These are phyloP conservation scores for Silene latifolia DNA, from an alignment of 148 eudicot genomes.

Conservation along the genomic window DNA sequence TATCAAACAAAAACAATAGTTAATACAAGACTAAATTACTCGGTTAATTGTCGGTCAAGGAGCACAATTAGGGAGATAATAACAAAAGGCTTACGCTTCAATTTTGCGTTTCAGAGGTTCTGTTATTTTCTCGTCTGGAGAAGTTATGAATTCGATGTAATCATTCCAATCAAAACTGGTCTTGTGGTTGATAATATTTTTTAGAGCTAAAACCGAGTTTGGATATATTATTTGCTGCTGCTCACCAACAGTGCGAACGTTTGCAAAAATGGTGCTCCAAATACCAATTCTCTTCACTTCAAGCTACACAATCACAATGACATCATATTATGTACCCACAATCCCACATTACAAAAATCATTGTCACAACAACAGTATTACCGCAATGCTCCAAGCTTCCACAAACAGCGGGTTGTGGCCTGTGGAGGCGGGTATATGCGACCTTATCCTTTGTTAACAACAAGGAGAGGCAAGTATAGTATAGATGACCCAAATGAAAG, in stretches of 20 bases:
- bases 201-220: slow-evolving; percentile 7
- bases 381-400: too few species aligned
- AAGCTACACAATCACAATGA: slow-evolving; percentile 2
- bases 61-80: not conserved
- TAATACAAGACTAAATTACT: not conserved
- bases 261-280: slow-evolving; percentile 13
- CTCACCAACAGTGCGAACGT: not conserved
- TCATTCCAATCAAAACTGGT: slow-evolving; percentile 15
- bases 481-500: too few species aligned
- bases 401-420: too few species aligned
- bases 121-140: not conserved
- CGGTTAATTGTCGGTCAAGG: not conserved
- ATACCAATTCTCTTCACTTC: slow-evolving; percentile 14
- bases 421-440: too few species aligned
- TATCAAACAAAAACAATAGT: not conserved
- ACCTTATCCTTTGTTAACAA: too few species aligned
- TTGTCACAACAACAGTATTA: too few species aligned
- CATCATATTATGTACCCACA: not conserved
- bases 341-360: not conserved
- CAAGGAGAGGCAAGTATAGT: too few species aligned
- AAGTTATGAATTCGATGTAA: not conserved
- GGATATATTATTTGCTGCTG: slow-evolving; percentile 11
- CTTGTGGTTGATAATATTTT: slow-evolving; percentile 14
- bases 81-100: not conserved
- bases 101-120: not conserved